phyloP scores from a whole-genome alignment of 208 protist genomes.

The Trypanosoma avium region DNA sequence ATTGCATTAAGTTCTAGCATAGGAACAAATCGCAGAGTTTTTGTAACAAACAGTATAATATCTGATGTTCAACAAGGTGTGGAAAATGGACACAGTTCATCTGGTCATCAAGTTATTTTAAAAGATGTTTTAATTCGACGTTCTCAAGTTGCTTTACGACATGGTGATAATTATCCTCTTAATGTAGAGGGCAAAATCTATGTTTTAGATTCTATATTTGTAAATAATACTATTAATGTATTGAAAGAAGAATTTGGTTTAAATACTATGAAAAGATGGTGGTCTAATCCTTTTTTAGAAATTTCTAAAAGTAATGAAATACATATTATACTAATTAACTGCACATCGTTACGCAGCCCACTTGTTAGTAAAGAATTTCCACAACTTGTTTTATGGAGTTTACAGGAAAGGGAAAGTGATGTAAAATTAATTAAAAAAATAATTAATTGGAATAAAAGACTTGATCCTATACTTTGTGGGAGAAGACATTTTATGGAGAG shows the following conservation, averaged over 20 bases:
- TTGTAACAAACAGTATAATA: slow-evolving; percentile 23
- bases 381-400: not conserved
- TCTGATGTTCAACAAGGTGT: slow-evolving; percentile 18
- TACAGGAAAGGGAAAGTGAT: not conserved
- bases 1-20: slow-evolving; percentile 17
- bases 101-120: slow-evolving; percentile 4
- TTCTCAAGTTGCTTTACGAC: slow-evolving; percentile 17
- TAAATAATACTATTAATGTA: not conserved
- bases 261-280: not conserved
- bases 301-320: too few species aligned
- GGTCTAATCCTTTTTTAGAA: not conserved
- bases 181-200: not conserved
- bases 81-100: slow-evolving; percentile 20
- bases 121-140: slow-evolving; percentile 3
- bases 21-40: slow-evolving; percentile 8
- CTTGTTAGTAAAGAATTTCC: not conserved
- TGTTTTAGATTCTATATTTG: not conserved
- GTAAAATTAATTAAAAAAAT: not conserved
- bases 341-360: not conserved
- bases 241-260: not conserved
- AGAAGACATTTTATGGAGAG: not conserved
- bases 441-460: not conserved
- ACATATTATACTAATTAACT: slow-evolving; percentile 1
- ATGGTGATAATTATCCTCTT: slow-evolving; percentile 26
- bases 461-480: slow-evolving; percentile 6